These are phyloP conservation scores for Colletotrichum sp. DNA, from an alignment of 2,329 filamentous ascomycete genomes.

Conservation along the genomic window DNA sequence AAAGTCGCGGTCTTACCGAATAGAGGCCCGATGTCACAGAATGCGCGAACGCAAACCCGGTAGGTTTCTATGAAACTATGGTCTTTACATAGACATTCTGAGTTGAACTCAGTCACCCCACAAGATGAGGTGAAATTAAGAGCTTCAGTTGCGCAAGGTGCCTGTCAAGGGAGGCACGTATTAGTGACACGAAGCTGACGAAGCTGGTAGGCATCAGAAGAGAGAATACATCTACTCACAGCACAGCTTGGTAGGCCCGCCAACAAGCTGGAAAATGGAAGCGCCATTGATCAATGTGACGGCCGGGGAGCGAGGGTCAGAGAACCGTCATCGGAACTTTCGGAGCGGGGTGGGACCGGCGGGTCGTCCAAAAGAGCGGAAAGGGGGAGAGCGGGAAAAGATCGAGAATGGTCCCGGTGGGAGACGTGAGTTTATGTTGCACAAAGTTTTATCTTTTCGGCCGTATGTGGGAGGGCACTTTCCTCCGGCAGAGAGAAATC, in stretches of 20 bases:
- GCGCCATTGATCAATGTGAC: not conserved
- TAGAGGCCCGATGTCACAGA: not conserved
- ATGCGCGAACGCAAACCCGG: not conserved
- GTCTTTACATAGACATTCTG: not conserved
- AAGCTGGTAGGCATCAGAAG: not conserved
- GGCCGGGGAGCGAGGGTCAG: not conserved
- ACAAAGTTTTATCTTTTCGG: not conserved
- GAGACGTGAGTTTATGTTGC: not conserved
- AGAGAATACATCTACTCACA: not conserved
- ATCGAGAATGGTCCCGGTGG: not conserved
- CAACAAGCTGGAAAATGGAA: not conserved
- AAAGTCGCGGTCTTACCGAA: not conserved
- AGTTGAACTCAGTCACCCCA: not conserved
- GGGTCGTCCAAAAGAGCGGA: not conserved
- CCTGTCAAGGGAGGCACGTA: not conserved
- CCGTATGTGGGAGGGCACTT: not conserved
- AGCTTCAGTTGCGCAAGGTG: not conserved
- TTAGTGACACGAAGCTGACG: not conserved
- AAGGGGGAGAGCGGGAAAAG: not conserved
- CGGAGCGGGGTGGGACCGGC: not conserved
- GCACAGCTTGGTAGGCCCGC: constrained; percentile 4
- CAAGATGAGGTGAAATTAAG: not conserved
- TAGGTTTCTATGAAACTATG: not conserved
- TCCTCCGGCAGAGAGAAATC: not conserved
- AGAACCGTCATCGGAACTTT: not conserved